A percentile compares a stretch with the other conserved stretches of the same genome.
phyloP scores from a whole-genome alignment of 2,329 filamentous ascomycete genomes.

The Alternaria triticina region DNA sequence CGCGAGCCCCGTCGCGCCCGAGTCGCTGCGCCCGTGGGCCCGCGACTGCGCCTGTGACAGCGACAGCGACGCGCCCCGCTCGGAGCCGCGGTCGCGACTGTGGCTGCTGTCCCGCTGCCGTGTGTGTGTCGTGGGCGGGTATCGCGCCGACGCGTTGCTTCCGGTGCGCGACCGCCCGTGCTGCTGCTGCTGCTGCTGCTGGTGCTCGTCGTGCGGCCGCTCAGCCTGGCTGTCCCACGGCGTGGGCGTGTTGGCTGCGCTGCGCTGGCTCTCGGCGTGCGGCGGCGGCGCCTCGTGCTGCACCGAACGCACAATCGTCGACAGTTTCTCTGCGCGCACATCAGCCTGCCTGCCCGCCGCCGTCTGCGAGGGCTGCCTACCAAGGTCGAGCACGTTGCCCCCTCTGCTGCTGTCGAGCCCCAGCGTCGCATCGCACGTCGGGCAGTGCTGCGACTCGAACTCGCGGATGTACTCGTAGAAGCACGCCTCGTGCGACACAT shows the following conservation, averaged over 20 bases:
- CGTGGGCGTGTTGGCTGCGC: slow-evolving; percentile 63
- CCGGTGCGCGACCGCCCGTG: slow-evolving; percentile 41
- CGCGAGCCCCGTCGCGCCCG: slow-evolving; percentile 71
- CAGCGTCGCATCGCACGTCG: slow-evolving; percentile 88
- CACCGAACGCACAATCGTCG: slow-evolving; percentile 85
- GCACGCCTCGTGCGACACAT: slow-evolving; percentile 96
- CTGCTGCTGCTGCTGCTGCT: slow-evolving; percentile 46
- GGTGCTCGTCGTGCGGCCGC: slow-evolving; percentile 53
- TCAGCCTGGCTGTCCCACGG: slow-evolving; percentile 69
- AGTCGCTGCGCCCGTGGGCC: slow-evolving; percentile 77
- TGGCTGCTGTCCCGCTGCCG: slow-evolving; percentile 48
- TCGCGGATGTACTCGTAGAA: slow-evolving; percentile 99
- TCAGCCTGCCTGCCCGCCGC: slow-evolving; percentile 21
- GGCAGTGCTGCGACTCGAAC: slow-evolving; percentile 91
- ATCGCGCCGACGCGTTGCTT: slow-evolving; percentile 43
- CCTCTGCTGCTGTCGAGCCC: slow-evolving; percentile 91
- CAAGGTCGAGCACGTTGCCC: slow-evolving; percentile 83
- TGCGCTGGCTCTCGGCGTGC: slow-evolving; percentile 44
- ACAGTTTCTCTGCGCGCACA: slow-evolving; percentile 80
- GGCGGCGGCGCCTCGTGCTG: slow-evolving; percentile 64
- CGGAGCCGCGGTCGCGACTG: slow-evolving; percentile 45
- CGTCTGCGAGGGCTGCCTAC: slow-evolving; percentile 57
- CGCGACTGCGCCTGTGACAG: slow-evolving; percentile 48
- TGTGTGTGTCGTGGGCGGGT: slow-evolving; percentile 31
- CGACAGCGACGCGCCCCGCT: slow-evolving; percentile 49